Base-by-base conservation (phyloP, 305 asterid genomes). In the Fraxinus sp. region DNA sequence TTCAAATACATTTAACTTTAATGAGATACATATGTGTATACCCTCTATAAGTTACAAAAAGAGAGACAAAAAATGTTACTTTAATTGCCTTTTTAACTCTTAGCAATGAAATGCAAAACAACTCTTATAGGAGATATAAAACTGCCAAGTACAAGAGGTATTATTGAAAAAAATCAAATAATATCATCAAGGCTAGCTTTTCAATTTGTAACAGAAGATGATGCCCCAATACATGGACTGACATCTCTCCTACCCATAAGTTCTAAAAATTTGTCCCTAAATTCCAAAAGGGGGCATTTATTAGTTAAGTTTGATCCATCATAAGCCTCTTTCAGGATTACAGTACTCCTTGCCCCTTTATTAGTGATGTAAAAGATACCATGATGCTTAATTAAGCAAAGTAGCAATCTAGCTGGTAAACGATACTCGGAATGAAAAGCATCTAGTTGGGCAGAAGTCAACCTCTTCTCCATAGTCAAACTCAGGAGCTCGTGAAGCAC, bases 401-500 rank as follows among this genome's bases (percentile, higher is more conserved):
- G 97, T 89, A 94, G 52, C 44, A 96, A 88, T 78, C 94, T 88
- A 80, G 95, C 90, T 13, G 99, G 98, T 83, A 96, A 84, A 68
- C 93, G 91, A 74, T 80, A 88, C 87, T 91, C 98, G 0, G 83
- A 86, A 81, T 94, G 99, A 80, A 96, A 96, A n/a, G 97, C 97
- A 83, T 93, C 98, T 20, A 96, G 72, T 89, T 94, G 99, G 77
- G 90, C 94, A 26, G 97, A 93, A 75, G 95, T 92, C 90, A 96
- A 41, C 84, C 92, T 87, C 91, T 91, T 96, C 89, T 94, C 98
- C 90, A 93, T 85, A 5, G 97, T 94, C 88, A 96, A 90, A 84
- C 98, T 94, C 39, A 94, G 92, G 82, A 96, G 92, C 92, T 96
- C 99, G 30, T 94, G 98, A 84, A 96, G 94, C 90, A 96, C 97